Conservation (phyloP, 495 filamentous ascomycete species). For the Trichoderma reesei region DNA sequence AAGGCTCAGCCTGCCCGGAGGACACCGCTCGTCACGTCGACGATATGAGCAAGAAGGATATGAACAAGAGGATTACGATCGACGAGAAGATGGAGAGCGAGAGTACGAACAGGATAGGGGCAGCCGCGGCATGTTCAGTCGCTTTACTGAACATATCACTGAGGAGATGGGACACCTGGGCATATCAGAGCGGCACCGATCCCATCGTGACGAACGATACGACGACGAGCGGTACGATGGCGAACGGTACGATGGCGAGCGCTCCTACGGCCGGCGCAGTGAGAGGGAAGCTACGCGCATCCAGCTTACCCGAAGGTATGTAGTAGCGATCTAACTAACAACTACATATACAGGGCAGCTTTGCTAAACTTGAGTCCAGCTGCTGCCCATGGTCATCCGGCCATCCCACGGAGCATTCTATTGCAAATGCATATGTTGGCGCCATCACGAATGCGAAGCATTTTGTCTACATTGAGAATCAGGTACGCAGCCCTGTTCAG, state of each 20-base stretch:
- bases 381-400: slow-evolving; percentile 65
- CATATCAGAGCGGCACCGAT: background rate
- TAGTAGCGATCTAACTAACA: background rate
- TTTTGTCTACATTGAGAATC: slow-evolving; percentile 93
- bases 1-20: slow-evolving; percentile 37
- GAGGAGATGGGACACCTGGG: slow-evolving; percentile 7
- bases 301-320: slow-evolving; percentile 36
- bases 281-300: slow-evolving; percentile 18
- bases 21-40: slow-evolving; percentile 36
- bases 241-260: background rate
- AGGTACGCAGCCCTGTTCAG: slow-evolving; percentile 28
- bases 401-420: slow-evolving; percentile 66
- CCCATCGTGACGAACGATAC: background rate
- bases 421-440: slow-evolving; percentile 79
- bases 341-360: background rate
- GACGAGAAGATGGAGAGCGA: slow-evolving; percentile 11
- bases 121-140: background rate
- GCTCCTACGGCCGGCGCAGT: slow-evolving; percentile 7
- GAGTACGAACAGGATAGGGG: no score
- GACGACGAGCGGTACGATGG: background rate
- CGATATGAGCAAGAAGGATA: slow-evolving; percentile 22
- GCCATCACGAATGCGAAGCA: slow-evolving; percentile 72
- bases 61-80: slow-evolving; percentile 16
- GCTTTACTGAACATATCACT: background rate
- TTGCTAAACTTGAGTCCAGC: slow-evolving; percentile 26